Evolutionary conservation across 2,329 filamentous ascomycete species (phyloP).

Genomic region (Ampelomyces quisqualis): DNA sequence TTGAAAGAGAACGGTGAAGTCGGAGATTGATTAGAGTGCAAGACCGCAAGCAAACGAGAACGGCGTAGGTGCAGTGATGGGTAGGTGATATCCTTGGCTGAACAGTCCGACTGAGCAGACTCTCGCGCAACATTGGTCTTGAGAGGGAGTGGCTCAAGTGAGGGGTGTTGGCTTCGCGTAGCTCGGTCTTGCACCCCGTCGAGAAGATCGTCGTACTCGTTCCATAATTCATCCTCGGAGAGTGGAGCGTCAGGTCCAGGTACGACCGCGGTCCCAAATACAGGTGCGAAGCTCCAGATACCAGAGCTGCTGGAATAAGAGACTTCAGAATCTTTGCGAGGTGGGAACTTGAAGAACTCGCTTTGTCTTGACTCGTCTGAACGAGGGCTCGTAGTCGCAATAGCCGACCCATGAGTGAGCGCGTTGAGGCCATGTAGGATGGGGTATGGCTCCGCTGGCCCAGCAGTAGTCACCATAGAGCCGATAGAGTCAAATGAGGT

Average conservation of each 20-base stretch:
- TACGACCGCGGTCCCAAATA: constrained; percentile 61
- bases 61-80: constrained; percentile 50
- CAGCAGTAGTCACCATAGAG: constrained; percentile 29
- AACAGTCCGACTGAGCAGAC: constrained; percentile 36
- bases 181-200: constrained; percentile 56
- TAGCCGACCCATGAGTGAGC: constrained; percentile 43
- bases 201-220: constrained; percentile 88
- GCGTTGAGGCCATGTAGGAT: constrained; percentile 38
- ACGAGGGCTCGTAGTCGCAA: constrained; percentile 35
- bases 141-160: constrained; percentile 34
- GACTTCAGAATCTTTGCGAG: constrained; percentile 69
- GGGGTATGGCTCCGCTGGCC: constrained; percentile 38
- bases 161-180: constrained; percentile 23
- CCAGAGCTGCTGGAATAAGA: constrained; percentile 68
- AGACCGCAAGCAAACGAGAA: constrained; percentile 53
- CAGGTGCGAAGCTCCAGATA: constrained; percentile 58
- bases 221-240: constrained; percentile 86
- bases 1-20: constrained; percentile 56
- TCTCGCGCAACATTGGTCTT: constrained; percentile 24
- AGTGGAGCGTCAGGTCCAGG: constrained; percentile 63
- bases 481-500: constrained; percentile 37
- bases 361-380: constrained; percentile 34
- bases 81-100: constrained; percentile 22
- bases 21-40: constrained; percentile 52
- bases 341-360: constrained; percentile 75